Conservation (phyloP, 164 flowering plant species). For the Piper longum region DNA sequence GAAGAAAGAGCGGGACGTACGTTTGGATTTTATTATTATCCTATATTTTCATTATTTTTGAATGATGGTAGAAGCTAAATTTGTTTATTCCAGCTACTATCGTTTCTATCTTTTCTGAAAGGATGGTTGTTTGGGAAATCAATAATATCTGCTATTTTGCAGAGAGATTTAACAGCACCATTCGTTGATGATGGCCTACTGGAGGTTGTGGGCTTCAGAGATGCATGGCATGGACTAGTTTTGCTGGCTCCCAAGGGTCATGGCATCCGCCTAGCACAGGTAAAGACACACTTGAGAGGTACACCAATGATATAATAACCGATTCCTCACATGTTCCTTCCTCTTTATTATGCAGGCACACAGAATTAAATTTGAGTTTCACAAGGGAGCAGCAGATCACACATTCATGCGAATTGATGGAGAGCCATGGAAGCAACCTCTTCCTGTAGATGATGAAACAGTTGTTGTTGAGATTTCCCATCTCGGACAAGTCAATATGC, state of each 20-base stretch:
- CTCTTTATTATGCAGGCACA: conserved; percentile 31
- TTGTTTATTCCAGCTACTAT: too few relatives aligned
- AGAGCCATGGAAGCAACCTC: conserved; percentile 93
- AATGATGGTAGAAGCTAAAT: too few relatives aligned
- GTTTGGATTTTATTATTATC: conserved; percentile 3
- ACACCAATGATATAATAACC: too few relatives aligned
- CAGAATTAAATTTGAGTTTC: conserved; percentile 71
- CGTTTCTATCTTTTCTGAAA: too few relatives aligned
- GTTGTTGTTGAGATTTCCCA: conserved; percentile 73
- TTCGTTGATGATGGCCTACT: conserved; percentile 77
- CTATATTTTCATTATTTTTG: too few relatives aligned
- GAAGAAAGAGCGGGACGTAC: conserved; percentile 43
- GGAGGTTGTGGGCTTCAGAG: conserved; percentile 80
- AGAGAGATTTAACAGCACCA: conserved; percentile 76
- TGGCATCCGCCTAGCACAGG: conserved; percentile 97
- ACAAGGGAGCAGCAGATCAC: conserved; percentile 55
- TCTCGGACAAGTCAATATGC: conserved; percentile 72
- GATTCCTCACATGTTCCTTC: not conserved
- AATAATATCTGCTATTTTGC: conserved; percentile 1
- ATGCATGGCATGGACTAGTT: conserved; percentile 93
- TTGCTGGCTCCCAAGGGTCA: conserved; percentile 76
- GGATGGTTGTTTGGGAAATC: too few relatives aligned
- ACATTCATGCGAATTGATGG: conserved; percentile 94
- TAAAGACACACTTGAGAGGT: conserved; percentile 5
- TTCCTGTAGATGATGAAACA: conserved; percentile 65